phyloP scores from a whole-genome alignment of 2,329 filamentous ascomycete species.

The Sclerotinia borealis region DNA sequence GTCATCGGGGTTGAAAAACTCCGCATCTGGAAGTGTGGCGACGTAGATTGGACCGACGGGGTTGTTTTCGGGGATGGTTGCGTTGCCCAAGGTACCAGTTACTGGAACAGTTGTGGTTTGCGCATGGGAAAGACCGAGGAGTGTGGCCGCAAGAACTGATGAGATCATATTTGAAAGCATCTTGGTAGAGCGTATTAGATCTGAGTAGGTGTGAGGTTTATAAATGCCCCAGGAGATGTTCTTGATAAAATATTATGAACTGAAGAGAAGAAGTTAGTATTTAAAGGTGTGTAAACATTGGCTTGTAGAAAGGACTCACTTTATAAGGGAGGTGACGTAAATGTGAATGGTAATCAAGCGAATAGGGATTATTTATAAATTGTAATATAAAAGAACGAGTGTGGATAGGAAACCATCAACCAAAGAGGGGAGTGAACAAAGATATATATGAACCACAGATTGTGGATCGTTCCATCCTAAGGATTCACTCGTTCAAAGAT shows the following conservation, averaged over 20 bases:
- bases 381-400: not conserved
- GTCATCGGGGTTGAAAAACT: slow-evolving; percentile 42
- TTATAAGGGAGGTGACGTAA: not conserved
- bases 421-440: not conserved
- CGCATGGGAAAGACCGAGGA: slow-evolving; percentile 16
- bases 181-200: not conserved
- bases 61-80: slow-evolving; percentile 49
- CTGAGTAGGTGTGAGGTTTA: not conserved
- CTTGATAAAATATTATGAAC: not conserved
- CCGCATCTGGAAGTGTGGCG: slow-evolving; percentile 45
- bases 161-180: slow-evolving; percentile 9
- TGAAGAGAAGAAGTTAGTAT: not conserved
- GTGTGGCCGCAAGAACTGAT: not conserved
- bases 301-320: not conserved
- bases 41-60: slow-evolving; percentile 47
- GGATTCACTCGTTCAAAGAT: slow-evolving; percentile 4
- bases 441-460: slow-evolving; percentile 6
- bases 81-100: slow-evolving; percentile 39
- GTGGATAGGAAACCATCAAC: not conserved
- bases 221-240: not conserved
- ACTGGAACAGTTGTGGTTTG: slow-evolving; percentile 21
- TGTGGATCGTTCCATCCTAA: slow-evolving; percentile 1
- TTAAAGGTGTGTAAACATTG: not conserved
- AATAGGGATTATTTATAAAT: not conserved
- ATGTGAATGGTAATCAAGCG: not conserved